Percentiles rank a stretch among this genome's conserved stretches.
Conservation (phyloP, 306 rosid genomes). For the Alnus rubra region DNA sequence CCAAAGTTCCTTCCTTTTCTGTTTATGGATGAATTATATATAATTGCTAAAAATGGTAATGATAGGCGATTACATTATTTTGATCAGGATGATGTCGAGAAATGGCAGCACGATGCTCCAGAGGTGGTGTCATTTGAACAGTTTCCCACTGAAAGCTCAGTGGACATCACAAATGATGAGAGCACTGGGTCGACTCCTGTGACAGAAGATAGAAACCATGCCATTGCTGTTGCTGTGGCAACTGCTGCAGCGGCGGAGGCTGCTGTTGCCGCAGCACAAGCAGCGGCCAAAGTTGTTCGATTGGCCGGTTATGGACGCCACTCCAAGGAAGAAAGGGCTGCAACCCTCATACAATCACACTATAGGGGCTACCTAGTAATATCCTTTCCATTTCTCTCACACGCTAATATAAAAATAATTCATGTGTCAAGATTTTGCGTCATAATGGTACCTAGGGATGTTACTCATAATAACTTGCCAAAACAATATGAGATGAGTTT, state of each 20-base stretch:
- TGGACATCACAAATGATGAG: conserved; percentile 60
- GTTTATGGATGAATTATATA: not conserved
- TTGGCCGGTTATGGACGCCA: conserved; percentile 76
- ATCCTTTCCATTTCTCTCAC: conserved; percentile 3
- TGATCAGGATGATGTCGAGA: conserved; percentile 46
- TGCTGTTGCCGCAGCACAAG: conserved; percentile 78
- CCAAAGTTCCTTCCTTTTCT: not conserved
- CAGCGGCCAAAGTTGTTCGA: conserved; percentile 78
- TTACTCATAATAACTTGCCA: not conserved
- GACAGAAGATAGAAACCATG: conserved; percentile 62
- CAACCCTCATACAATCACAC: conserved; percentile 77
- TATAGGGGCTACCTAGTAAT: conserved; percentile 94
- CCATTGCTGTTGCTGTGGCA: conserved; percentile 73
- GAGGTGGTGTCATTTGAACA: conserved; percentile 81
- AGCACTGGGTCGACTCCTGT: conserved; percentile 55
- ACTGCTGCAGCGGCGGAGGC: conserved; percentile 88
- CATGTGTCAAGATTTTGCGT: no score
- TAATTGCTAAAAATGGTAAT: not conserved
- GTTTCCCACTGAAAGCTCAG: conserved; percentile 73
- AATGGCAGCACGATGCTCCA: conserved; percentile 60
- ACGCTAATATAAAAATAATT: not conserved
- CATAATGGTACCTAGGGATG: no score
- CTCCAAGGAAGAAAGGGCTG: conserved; percentile 76
- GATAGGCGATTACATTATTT: conserved; percentile 6
- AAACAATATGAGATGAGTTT: not conserved